phyloP scores from a whole-genome alignment of 495 filamentous ascomycete species.

The Platismatia glauca region DNA sequence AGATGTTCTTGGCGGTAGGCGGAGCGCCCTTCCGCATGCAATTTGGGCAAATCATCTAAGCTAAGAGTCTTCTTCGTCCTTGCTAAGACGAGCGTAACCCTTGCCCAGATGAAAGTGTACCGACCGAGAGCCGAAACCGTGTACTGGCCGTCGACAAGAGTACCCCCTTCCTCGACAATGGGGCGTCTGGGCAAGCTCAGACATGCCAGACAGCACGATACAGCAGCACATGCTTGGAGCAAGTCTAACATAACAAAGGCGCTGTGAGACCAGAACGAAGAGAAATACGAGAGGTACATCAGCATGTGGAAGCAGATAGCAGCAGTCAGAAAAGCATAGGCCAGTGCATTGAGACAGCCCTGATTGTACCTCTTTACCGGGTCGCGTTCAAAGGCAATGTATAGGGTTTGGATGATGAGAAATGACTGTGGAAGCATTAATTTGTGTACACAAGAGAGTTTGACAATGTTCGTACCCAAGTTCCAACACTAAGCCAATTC shows the following conservation, averaged over 20 bases:
- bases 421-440: conserved; percentile 13
- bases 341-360: conserved; percentile 6
- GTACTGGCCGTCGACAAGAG: conserved; percentile 53
- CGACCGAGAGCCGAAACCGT: conserved; percentile 52
- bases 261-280: conserved; percentile 9
- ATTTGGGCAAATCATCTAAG: conserved; percentile 49
- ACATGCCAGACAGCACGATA: conserved; percentile 29
- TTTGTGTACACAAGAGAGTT: background rate
- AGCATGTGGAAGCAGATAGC: conserved; percentile 20
- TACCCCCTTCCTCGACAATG: conserved; percentile 47
- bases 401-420: conserved; percentile 16
- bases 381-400: conserved; percentile 13
- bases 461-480: conserved; percentile 37
- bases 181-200: conserved; percentile 56
- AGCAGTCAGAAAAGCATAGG: conserved; percentile 22
- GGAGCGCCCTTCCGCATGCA: conserved; percentile 42
- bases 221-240: conserved; percentile 22
- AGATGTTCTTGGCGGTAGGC: conserved; percentile 42
- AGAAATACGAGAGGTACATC: background rate
- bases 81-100: conserved; percentile 42
- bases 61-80: conserved; percentile 48
- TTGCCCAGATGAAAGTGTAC: conserved; percentile 58
- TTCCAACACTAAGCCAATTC: conserved; percentile 34
- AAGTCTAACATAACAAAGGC: background rate
- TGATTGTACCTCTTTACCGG: conserved; percentile 2